Evolutionary conservation across 345 rosid species (phyloP), one percentile per base, ranked within the genome.

Genomic region (Eucalyptus brandiana): DNA sequence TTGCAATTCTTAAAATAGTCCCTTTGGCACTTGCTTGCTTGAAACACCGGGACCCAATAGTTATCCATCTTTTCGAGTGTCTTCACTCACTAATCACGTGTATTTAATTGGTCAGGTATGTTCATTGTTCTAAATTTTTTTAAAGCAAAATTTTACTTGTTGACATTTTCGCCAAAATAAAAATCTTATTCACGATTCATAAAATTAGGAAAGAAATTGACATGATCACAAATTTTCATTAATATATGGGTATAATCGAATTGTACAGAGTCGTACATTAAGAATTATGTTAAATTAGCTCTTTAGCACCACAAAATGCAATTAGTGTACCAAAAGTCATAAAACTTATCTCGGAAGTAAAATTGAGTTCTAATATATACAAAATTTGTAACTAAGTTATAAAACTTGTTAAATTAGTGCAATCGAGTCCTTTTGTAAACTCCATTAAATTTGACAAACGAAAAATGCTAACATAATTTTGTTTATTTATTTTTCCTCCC

Each of bases 381-480:
- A 21, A 53, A 53, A 3, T 53, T 11, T 56, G 12, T 0, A 56
- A 56, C 24, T 56, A 26, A 24, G 30, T 56, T 56, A 23, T 56
- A 56, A 24, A 56, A 24, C 0, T 10, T 56, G 6, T 24, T 6
- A 56, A 56, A 24, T 56, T 9, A 56, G 0, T 56, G 3, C 14
- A 56, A 56, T 56, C 2, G 2, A 56, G 6, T 56, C 30, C 0
- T 56, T 56, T 56, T 56, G 30, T 56, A 24, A 56, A 56, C 62
- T 56, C 62, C 62, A 26, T 24, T 0, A 24, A 56, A 24, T 26
- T 23, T 56, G 62, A 26, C 0, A 10, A 24, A 56, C 6, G 0
- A 56, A 24, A 56, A 56, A 23, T 56, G 13, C 3, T 56, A 53
- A 53, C 0, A 1, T 53, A 53, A 53, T 19, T 19, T 53, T 19